A percentile compares a stretch with the other conserved stretches of the same genome.
Conservation (phyloP, 2,329 filamentous ascomycete genomes). For the Pyrenochaeta sp. region DNA sequence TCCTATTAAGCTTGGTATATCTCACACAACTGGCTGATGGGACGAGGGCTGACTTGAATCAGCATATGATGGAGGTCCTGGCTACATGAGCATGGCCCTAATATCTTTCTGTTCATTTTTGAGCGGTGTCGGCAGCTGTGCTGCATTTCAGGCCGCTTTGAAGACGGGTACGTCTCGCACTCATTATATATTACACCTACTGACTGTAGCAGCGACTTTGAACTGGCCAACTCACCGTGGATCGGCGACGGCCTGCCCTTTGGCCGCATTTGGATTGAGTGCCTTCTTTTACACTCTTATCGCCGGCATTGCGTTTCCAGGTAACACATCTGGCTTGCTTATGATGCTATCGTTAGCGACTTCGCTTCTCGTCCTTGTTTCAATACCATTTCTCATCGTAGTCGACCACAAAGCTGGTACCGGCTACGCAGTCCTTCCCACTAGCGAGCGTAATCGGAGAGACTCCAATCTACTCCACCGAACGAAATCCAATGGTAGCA, state of each 20-base stretch:
- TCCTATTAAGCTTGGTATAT: slow-evolving; percentile 71
- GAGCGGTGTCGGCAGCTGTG: slow-evolving; percentile 87
- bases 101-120: slow-evolving; percentile 87
- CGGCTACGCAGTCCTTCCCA: slow-evolving; percentile 66
- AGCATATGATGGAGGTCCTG: slow-evolving; percentile 76
- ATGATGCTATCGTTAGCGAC: slow-evolving; percentile 83
- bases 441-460: slow-evolving; percentile 56
- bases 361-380: slow-evolving; percentile 74
- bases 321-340: slow-evolving; percentile 82
- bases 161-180: slow-evolving; percentile 67
- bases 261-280: slow-evolving; percentile 92
- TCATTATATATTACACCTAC: background rate
- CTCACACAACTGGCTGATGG: background rate
- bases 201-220: slow-evolving; percentile 70
- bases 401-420: slow-evolving; percentile 68
- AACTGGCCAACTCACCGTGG: slow-evolving; percentile 93
- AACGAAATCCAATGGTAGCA: slow-evolving; percentile 58
- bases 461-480: slow-evolving; percentile 57
- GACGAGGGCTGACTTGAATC: slow-evolving; percentile 40
- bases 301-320: slow-evolving; percentile 79
- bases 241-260: slow-evolving; percentile 90
- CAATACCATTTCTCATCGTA: slow-evolving; percentile 86
- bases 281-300: slow-evolving; percentile 94
- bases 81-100: slow-evolving; percentile 62
- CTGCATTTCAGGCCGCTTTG: slow-evolving; percentile 87